phyloP scores from a whole-genome alignment of 2,329 filamentous ascomycete species.

The Fusarium coffeatum region DNA sequence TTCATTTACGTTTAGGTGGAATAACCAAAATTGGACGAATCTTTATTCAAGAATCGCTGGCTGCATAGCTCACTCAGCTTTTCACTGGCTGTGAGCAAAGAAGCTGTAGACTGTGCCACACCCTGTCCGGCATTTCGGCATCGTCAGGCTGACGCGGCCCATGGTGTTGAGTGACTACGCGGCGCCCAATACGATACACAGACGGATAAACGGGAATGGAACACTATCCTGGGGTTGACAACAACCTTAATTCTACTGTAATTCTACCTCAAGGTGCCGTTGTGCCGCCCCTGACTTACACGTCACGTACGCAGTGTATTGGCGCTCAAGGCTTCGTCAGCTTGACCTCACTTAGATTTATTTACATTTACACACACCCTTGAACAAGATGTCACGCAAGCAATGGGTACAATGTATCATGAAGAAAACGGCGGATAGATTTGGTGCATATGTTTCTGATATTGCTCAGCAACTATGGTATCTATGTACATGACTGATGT shows the following conservation, averaged over 20 bases:
- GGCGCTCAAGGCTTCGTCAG: neutral
- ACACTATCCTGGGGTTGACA: conserved; percentile 8
- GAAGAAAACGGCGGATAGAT: neutral
- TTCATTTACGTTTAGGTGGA: neutral
- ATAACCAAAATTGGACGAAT: neutral
- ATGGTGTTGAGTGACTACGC: conserved; percentile 24
- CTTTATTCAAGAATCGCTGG: neutral
- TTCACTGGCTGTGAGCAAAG: neutral
- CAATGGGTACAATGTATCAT: neutral
- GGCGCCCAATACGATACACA: conserved; percentile 16
- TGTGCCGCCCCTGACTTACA: conserved; percentile 12
- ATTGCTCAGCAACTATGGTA: conserved; percentile 37
- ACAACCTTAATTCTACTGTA: conserved; percentile 19
- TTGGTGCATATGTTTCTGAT: conserved; percentile 25
- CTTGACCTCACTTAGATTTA: neutral
- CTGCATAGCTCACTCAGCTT: neutral
- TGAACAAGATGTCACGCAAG: conserved; percentile 17
- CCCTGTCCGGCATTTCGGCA: conserved; percentile 36
- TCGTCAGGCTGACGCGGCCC: conserved; percentile 43
- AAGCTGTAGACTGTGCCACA: conserved; percentile 9
- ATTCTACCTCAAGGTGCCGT: conserved; percentile 13
- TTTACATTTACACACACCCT: neutral
- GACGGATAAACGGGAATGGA: conserved; percentile 22
- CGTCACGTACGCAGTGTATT: conserved; percentile 9
- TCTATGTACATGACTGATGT: conserved; percentile 35